Base-by-base conservation (phyloP, 352 stramenopile species). In the Phytopythium vexans region DNA sequence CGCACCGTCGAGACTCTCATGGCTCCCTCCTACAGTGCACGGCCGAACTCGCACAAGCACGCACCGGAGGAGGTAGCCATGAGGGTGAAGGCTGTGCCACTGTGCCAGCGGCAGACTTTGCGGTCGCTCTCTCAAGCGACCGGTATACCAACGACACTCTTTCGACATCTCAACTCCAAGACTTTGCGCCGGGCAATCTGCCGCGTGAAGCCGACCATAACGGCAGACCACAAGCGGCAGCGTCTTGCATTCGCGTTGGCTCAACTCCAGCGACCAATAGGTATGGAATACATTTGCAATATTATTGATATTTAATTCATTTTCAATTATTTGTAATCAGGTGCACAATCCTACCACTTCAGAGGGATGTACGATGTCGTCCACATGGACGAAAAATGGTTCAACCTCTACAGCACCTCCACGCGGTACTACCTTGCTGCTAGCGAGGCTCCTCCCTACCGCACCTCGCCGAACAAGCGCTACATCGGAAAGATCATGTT, bases 371-470 rank as follows among this genome's bases (percentile, higher is more conserved):
- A 53, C 38, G 38, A 59, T 48, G 44, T 59, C 41, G 53, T 49
- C 9, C 53, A 58, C 44, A 41, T 58, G n/a, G 52, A 58, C n/a
- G 42, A 58, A 47, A 65, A 64, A 44, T 64, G 56, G 56, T 47
- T 64, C 41, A 59, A 55, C 38, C 32, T 64, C 7, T 58, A 46
- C 38, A 58, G 52, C 21, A 16, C 52, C 5, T 47, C 36, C 2
- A 41, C 52, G n/a, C 32, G 16, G 27, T 52, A 43, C 37, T 47
- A 59, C 43, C 36, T 53, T n/a, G 11, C 43, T 35, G 27, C 38
- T 14, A 35, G 52, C 38, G 42, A 59, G 52, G 21, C 15, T 41
- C 12, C 49, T 31, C 52, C 52, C 45, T 54, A 53, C 37, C 52
- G 52, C 27, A 37, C 33, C 36, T 49, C 35, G 12, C 42, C 48